phyloP scores from a whole-genome alignment of 2,329 filamentous ascomycete species.

The Monilinia laxa region DNA sequence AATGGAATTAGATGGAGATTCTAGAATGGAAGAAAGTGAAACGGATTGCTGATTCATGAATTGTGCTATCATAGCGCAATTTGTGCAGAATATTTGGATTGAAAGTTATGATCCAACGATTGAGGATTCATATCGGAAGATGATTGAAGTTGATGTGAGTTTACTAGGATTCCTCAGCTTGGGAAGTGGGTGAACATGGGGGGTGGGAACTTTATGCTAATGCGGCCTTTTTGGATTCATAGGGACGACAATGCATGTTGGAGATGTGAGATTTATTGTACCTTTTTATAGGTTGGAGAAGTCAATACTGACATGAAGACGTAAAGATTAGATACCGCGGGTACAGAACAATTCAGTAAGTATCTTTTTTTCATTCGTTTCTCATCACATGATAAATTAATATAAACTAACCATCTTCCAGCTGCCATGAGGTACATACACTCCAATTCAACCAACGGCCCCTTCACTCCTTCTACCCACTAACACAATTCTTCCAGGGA shows the following conservation, averaged over 20 bases:
- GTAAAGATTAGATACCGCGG: conserved; percentile 65
- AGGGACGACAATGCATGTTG: conserved; percentile 70
- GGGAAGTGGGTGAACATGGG: neutral
- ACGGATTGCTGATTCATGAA: neutral
- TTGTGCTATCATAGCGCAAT: conserved; percentile 55
- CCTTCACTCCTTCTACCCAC: neutral
- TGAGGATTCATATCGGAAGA: conserved; percentile 60
- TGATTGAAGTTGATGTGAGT: conserved; percentile 67
- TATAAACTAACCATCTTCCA: conserved; percentile 36
- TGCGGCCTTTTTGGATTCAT: neutral
- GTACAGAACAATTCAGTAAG: conserved; percentile 75
- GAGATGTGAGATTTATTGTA: conserved; percentile 56
- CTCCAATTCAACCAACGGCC: neutral
- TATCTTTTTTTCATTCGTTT: conserved; percentile 3
- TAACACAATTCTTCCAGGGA: conserved; percentile 49
- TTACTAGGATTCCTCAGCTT: conserved; percentile 2
- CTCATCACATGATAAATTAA: conserved; percentile 30
- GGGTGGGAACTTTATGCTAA: conserved; percentile 22
- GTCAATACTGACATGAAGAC: conserved; percentile 26
- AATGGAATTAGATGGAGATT: neutral
- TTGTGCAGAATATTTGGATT: conserved; percentile 75
- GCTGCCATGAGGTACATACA: conserved; percentile 56
- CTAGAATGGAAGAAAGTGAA: neutral
- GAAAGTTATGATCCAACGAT: conserved; percentile 65
- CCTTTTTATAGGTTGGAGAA: conserved; percentile 7